Evolutionary conservation across 352 stramenopile genomes (phyloP).

Genomic region (Elongisporangium prolatum): DNA sequence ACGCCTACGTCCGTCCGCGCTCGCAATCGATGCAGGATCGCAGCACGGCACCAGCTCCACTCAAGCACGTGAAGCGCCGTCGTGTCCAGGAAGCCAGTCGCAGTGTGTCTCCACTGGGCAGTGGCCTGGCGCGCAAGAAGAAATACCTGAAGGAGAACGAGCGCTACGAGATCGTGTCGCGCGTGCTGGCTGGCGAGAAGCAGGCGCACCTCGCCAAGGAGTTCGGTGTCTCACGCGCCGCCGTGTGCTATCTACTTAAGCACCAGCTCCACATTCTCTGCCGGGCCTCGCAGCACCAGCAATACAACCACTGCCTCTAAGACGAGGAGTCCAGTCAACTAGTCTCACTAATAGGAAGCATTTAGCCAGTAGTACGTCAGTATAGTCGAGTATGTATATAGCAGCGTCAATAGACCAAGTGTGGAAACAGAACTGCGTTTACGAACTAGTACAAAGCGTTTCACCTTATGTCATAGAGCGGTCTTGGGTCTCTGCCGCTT

Average conservation of each 20-base stretch:
- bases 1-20: constrained; percentile 6
- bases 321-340: background rate
- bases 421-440: background rate
- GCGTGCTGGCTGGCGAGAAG: constrained; percentile 50
- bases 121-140: constrained; percentile 21
- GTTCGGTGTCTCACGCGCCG: constrained; percentile 52
- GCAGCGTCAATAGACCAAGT: background rate
- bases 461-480: background rate
- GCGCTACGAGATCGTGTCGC: constrained; percentile 58
- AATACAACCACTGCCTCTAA: background rate
- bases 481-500: no score
- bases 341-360: background rate
- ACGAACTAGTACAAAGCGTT: background rate
- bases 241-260: constrained; percentile 62
- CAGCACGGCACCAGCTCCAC: constrained; percentile 5
- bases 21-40: constrained; percentile 13
- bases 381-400: background rate
- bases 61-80: constrained; percentile 21
- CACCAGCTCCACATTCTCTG: constrained; percentile 56
- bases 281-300: constrained; percentile 25
- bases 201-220: constrained; percentile 62
- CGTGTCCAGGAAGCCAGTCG: background rate
- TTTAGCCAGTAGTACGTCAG: background rate
- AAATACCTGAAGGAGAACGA: constrained; percentile 67
- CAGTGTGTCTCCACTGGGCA: background rate